Evolutionary conservation across 805 yeast genomes (phyloP).

Genomic region (Saccharomycopsis amapae): DNA sequence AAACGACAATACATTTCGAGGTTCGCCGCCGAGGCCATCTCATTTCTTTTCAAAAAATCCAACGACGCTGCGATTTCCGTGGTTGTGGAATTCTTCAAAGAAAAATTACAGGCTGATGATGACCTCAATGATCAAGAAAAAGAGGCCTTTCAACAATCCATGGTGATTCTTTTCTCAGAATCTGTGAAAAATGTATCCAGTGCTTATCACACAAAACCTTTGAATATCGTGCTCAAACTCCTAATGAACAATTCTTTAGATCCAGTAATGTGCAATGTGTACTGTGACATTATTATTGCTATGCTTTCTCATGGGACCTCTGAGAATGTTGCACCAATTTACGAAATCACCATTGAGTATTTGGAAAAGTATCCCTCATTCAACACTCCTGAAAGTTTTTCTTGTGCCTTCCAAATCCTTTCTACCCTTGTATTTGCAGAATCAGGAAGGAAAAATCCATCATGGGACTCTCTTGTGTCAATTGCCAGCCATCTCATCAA

Average conservation of each 20-base stretch:
- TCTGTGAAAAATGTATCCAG: slow-evolving; percentile 66
- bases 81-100: slow-evolving; percentile 27
- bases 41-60: slow-evolving; percentile 72
- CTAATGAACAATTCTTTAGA: slow-evolving; percentile 34
- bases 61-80: slow-evolving; percentile 29
- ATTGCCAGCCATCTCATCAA: slow-evolving; percentile 14
- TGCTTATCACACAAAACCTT: slow-evolving; percentile 67
- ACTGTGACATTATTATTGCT: slow-evolving; percentile 52
- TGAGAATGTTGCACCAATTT: slow-evolving; percentile 42
- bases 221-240: slow-evolving; percentile 37
- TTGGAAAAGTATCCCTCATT: not conserved
- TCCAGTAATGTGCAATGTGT: slow-evolving; percentile 27
- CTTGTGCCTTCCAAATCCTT: slow-evolving; percentile 30
- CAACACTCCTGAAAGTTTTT: slow-evolving; percentile 20
- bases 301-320: slow-evolving; percentile 45
- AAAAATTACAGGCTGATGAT: slow-evolving; percentile 1
- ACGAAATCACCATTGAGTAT: slow-evolving; percentile 22
- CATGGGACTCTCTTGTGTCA: slow-evolving; percentile 4
- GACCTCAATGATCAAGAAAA: slow-evolving; percentile 30
- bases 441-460: slow-evolving; percentile 48
- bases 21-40: slow-evolving; percentile 85
- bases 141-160: slow-evolving; percentile 47
- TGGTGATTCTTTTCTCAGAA: slow-evolving; percentile 60
- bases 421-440: slow-evolving; percentile 54
- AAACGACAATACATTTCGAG: slow-evolving; percentile 61